Conservation (phyloP, 176 grass and related monocot species). For the Coix lacrymajobi region DNA sequence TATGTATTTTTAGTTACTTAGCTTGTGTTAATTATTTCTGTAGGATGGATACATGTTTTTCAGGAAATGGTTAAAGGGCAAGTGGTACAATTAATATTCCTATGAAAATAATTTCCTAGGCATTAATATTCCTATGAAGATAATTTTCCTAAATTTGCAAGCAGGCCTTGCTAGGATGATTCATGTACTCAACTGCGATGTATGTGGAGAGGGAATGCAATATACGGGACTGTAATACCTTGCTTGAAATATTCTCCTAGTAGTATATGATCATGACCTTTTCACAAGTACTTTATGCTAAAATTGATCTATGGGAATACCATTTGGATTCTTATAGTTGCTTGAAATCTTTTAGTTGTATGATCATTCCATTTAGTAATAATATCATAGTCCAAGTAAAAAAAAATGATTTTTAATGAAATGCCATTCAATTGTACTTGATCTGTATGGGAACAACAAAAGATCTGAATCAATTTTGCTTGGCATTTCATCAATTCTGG, state of each 20-base stretch:
- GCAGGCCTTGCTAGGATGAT: background rate
- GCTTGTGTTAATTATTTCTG: no score
- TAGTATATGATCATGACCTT: background rate
- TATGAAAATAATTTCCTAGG: background rate
- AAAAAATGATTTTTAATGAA: background rate
- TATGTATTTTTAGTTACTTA: no score
- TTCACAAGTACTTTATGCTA: background rate
- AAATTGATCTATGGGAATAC: background rate
- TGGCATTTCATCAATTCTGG: background rate
- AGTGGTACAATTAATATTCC: background rate
- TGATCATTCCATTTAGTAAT: background rate
- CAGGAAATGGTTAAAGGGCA: no score
- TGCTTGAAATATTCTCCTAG: background rate
- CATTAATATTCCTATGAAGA: background rate
- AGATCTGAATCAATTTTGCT: background rate
- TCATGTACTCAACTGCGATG: background rate
- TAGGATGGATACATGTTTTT: no score
- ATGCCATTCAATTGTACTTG: background rate
- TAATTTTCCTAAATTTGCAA: background rate
- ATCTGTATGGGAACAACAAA: background rate
- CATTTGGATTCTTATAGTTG: background rate
- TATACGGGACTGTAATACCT: background rate
- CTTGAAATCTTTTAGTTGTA: background rate
- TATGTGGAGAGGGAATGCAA: background rate
- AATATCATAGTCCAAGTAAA: background rate